Evolutionary conservation across 345 rosid genomes (phyloP), one percentile per base, ranked within the genome.

Genomic region (Hypericum perforatum): DNA sequence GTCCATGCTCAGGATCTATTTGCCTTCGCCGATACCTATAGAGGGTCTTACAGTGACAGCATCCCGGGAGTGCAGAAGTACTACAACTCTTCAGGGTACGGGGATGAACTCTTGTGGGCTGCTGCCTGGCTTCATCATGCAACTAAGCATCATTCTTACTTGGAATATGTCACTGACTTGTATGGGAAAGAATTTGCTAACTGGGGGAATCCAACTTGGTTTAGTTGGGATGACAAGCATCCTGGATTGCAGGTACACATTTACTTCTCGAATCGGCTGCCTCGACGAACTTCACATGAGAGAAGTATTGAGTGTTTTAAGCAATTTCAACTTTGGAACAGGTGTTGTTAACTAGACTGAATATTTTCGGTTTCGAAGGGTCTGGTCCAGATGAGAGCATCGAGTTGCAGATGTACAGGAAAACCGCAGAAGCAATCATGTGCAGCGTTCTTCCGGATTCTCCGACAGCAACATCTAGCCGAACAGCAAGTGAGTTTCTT

Each of bases 221-320:
- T 66, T 49, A 61, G 54, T 39, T 66, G 71, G 71, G 71, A 66
- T 45, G 71, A 66, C 39, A 66, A 66, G 65, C 71, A 66, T 45
- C 49, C 50, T 11, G 66, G 65, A 55, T 48, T 44, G 43, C 70
- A 60, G 64, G 69, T 59, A 52, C 8, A 9, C 9, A 49, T 15
- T 6, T 0, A 3, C 5, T 38, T 22, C 32, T 22, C 32, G 32
- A 22, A 22, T 1, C 32, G 32, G 4, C 2, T 4, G 32, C 32
- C 4, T 22, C 32, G 32, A 22, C 1, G 32, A 22, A 22, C 32
- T 22, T 22, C 32, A 22, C n/a, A n/a, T n/a, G n/a, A n/a, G n/a
- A n/a, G 11, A 22, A 16, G 40, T 7, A 29, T 47, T 6, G 37
- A 22, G 7, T 48, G 16, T 9, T 10, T 42, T 4, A 42, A n/a